phyloP scores from a whole-genome alignment of 2,329 filamentous ascomycete genomes.

The Aspergillus nomiae region DNA sequence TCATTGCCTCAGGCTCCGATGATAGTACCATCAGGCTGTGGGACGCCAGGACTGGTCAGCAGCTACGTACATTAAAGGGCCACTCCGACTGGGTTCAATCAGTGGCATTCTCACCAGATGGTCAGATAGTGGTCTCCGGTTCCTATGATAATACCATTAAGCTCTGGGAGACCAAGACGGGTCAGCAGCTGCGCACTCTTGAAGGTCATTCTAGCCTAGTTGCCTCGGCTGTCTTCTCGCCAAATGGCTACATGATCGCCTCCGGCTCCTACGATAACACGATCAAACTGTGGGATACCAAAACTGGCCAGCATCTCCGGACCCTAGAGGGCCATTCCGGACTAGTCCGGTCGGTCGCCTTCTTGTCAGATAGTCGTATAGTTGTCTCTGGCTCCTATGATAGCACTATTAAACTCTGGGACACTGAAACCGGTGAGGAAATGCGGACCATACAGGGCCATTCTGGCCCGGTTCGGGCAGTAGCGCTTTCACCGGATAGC shows the following conservation, averaged over 20 bases:
- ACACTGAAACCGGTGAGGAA: background rate
- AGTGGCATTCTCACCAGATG: background rate
- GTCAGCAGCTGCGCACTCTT: background rate
- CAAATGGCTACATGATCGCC: background rate
- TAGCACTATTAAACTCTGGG: background rate
- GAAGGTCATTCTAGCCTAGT: background rate
- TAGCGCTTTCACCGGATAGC: background rate
- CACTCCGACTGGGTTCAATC: background rate
- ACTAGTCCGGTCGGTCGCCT: background rate
- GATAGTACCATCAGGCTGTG: background rate
- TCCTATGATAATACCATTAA: background rate
- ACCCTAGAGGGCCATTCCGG: background rate
- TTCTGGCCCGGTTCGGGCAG: background rate
- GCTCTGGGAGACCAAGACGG: background rate
- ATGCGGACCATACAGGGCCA: background rate
- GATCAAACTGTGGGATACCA: background rate
- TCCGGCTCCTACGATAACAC: slow-evolving; percentile 7
- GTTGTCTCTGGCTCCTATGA: background rate
- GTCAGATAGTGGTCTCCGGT: background rate
- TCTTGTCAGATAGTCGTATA: background rate
- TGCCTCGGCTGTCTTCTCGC: background rate
- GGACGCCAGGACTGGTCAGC: background rate
- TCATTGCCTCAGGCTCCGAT: background rate
- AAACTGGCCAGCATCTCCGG: background rate
- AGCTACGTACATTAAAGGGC: background rate